These are phyloP conservation scores for Dothideomycetidae sp. DNA, from an alignment of 2,329 filamentous ascomycete species.

Conservation along the genomic window DNA sequence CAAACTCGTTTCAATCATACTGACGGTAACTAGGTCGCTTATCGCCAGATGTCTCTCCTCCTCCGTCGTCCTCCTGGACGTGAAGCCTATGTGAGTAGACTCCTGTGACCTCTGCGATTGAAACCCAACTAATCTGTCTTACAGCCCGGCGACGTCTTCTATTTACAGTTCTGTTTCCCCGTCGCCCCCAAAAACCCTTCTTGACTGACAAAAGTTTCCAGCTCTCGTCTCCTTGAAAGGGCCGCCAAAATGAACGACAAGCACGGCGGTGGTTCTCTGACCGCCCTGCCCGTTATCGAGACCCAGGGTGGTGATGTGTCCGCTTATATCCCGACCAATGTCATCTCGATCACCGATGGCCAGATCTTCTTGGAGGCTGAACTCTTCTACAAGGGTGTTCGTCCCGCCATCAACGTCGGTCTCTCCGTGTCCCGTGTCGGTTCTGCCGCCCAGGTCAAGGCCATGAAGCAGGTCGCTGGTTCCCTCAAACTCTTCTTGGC, in stretches of 20 bases:
- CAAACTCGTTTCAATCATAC: no score
- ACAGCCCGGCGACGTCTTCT: conserved; percentile 98
- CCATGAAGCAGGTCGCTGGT: conserved; percentile 99
- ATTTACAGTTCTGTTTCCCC: no score
- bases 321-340: conserved; percentile 99
- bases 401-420: conserved; percentile 99
- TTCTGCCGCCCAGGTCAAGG: conserved; percentile 98
- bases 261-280: conserved; percentile 89
- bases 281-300: conserved; percentile 94
- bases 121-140: no score
- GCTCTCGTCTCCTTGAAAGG: conserved; percentile 97
- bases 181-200: no score
- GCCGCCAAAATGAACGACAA: conserved; percentile 97
- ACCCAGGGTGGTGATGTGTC: conserved; percentile 99
- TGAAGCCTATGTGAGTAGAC: no score
- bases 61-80: conserved; percentile 95
- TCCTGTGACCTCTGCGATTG: no score
- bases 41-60: conserved; percentile 97
- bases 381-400: conserved; percentile 99
- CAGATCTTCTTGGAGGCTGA: conserved; percentile 99
- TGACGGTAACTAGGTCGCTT: conserved; percentile 47
- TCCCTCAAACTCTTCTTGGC: conserved; percentile 99
- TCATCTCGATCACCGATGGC: conserved; percentile 99
- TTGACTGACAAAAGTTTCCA: no score
- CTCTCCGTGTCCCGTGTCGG: conserved; percentile 99